phyloP scores from a whole-genome alignment of 495 filamentous ascomycete genomes.

The Talaromyces trachyspermus region DNA sequence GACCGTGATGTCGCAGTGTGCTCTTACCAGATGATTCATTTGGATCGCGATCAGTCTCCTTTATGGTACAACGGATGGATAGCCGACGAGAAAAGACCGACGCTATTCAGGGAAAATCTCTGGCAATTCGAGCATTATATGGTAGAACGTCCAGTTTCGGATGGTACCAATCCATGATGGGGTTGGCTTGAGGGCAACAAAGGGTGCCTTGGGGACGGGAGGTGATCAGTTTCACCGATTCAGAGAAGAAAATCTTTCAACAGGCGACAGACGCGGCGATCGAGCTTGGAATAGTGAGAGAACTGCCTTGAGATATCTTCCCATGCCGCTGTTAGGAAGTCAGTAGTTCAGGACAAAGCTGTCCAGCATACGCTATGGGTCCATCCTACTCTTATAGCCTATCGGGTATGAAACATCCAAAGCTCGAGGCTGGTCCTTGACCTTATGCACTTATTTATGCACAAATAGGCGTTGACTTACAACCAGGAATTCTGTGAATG shows the following conservation, averaged over 20 bases:
- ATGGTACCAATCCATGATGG: background rate
- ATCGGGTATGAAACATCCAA: too few species aligned
- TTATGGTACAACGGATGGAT: conserved; percentile 30
- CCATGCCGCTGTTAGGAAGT: too few species aligned
- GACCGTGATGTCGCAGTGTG: conserved; percentile 10
- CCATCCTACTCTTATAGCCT: too few species aligned
- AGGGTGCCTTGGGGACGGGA: background rate
- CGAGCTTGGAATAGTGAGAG: background rate
- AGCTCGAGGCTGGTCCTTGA: too few species aligned
- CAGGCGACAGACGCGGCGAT: background rate
- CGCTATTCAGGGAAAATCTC: background rate
- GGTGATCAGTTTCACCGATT: background rate
- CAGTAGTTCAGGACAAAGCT: too few species aligned
- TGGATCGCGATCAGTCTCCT: conserved; percentile 15
- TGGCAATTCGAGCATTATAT: conserved; percentile 13
- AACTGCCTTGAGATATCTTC: too few species aligned
- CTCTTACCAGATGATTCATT: conserved; percentile 20
- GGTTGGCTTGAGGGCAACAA: background rate
- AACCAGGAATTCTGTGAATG: too few species aligned
- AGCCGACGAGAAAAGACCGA: conserved; percentile 1
- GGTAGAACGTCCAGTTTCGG: background rate
- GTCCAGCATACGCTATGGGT: too few species aligned
- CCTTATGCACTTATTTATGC: too few species aligned
- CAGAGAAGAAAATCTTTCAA: background rate
- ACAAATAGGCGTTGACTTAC: too few species aligned